Percentiles rank a stretch among this genome's conserved stretches.
These are phyloP conservation scores for Prunus mongolica DNA, from an alignment of 306 rosid genomes.

Conservation along the genomic window DNA sequence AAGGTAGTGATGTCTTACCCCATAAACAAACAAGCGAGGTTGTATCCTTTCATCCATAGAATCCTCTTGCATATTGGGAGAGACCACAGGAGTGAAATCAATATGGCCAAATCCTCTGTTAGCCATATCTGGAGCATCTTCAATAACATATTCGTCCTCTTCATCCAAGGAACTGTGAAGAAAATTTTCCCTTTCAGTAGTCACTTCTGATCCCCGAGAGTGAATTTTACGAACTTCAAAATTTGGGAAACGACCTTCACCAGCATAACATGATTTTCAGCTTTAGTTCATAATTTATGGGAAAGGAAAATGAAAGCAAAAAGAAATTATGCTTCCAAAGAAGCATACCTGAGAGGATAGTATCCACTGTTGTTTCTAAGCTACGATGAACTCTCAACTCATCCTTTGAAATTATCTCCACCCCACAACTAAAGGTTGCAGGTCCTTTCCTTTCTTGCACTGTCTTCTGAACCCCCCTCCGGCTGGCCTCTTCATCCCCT, in stretches of 20 bases:
- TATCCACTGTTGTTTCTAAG: constrained; percentile 88
- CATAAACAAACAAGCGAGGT: constrained; percentile 71
- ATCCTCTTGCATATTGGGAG: constrained; percentile 41
- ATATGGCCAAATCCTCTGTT: constrained; percentile 35
- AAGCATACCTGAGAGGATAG: constrained; percentile 66
- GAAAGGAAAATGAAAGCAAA: not conserved
- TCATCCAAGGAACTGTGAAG: constrained; percentile 32
- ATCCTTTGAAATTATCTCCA: constrained; percentile 82
- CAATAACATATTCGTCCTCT: constrained; percentile 34
- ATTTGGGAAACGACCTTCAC: constrained; percentile 67
- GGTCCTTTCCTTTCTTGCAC: constrained; percentile 97
- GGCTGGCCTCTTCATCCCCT: constrained; percentile 96
- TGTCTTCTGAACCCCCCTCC: constrained; percentile 91
- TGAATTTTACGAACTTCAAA: constrained; percentile 79
- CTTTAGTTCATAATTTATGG: not conserved
- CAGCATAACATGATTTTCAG: constrained; percentile 21
- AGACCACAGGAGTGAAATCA: constrained; percentile 35
- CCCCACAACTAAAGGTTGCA: constrained; percentile 79
- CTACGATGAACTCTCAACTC: constrained; percentile 82
- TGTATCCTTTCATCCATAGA: constrained; percentile 39
- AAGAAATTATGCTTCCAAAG: not conserved
- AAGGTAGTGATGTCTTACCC: constrained; percentile 56
- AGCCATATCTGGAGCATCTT: constrained; percentile 29
- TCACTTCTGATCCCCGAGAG: constrained; percentile 46
- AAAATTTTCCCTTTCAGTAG: constrained; percentile 28